Percentiles rank a stretch among this genome's conserved stretches.
Conservation (phyloP, 2,329 filamentous ascomycete genomes). For the Zymoseptoria ardabiliae region DNA sequence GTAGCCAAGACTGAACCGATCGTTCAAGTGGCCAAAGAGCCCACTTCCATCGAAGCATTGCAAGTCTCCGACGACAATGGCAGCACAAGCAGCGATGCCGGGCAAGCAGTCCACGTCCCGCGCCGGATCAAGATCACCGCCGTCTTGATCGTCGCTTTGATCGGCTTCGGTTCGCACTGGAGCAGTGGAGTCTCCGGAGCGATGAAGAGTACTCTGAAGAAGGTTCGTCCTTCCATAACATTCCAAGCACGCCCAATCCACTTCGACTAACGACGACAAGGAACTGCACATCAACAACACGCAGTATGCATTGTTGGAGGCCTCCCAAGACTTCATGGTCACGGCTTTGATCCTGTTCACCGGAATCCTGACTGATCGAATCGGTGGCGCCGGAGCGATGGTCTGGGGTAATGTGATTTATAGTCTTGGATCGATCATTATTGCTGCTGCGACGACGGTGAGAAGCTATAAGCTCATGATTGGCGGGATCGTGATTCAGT, state of each 20-base stretch:
- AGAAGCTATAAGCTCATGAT: constrained; percentile 56
- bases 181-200: constrained; percentile 54
- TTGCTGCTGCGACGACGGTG: constrained; percentile 50
- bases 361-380: constrained; percentile 51
- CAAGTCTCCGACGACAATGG: not conserved
- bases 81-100: constrained; percentile 1
- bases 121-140: constrained; percentile 35
- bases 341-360: constrained; percentile 49
- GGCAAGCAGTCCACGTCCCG: constrained; percentile 13
- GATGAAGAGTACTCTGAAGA: constrained; percentile 56
- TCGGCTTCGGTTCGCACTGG: constrained; percentile 55
- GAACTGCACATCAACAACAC: constrained; percentile 53
- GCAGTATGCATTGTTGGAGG: constrained; percentile 52
- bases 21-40: not conserved
- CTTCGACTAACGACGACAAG: not conserved
- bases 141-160: constrained; percentile 45
- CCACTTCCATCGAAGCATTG: not conserved
- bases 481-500: constrained; percentile 47
- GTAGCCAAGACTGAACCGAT: not conserved
- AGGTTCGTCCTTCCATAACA: constrained; percentile 24
- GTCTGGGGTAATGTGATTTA: constrained; percentile 57
- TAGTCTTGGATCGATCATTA: constrained; percentile 50
- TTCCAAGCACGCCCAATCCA: not conserved
- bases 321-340: constrained; percentile 57
- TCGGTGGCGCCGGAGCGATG: constrained; percentile 53